These are phyloP conservation scores for Alternaria alternata DNA, from an alignment of 2,329 filamentous ascomycete species.

Conservation along the genomic window DNA sequence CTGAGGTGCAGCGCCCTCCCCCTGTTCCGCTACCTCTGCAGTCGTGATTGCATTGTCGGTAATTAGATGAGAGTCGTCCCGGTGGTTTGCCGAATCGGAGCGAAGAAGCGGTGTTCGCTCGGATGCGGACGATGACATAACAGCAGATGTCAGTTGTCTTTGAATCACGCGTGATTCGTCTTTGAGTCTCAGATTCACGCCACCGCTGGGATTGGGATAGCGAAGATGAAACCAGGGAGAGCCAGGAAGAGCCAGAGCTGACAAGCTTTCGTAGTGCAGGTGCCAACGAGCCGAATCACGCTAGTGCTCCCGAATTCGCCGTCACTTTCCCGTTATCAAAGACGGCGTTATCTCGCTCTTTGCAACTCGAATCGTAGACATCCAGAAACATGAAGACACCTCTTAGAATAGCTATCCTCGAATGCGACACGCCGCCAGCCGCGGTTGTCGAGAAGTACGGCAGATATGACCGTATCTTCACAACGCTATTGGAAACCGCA, in stretches of 20 bases:
- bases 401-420: constrained; percentile 83
- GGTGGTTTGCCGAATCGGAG: constrained; percentile 19
- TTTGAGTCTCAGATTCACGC: not conserved
- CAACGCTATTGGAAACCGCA: constrained; percentile 60
- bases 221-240: not conserved
- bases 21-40: constrained; percentile 33
- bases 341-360: not conserved
- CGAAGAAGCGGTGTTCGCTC: constrained; percentile 48
- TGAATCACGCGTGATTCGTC: not conserved
- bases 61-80: constrained; percentile 28
- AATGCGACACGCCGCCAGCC: constrained; percentile 81
- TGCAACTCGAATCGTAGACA: not conserved
- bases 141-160: not conserved
- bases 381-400: constrained; percentile 45
- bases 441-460: constrained; percentile 70
- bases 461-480: constrained; percentile 72
- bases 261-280: constrained; percentile 7
- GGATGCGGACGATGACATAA: constrained; percentile 28
- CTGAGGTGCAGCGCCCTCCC: constrained; percentile 31
- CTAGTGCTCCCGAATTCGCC: constrained; percentile 27
- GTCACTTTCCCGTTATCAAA: constrained; percentile 14
- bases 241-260: not conserved
- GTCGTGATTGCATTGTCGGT: constrained; percentile 30
- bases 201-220: not conserved
- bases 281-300: constrained; percentile 13